Evolutionary conservation across 495 filamentous ascomycete genomes (phyloP).

Genomic region (Neurospora sp.): DNA sequence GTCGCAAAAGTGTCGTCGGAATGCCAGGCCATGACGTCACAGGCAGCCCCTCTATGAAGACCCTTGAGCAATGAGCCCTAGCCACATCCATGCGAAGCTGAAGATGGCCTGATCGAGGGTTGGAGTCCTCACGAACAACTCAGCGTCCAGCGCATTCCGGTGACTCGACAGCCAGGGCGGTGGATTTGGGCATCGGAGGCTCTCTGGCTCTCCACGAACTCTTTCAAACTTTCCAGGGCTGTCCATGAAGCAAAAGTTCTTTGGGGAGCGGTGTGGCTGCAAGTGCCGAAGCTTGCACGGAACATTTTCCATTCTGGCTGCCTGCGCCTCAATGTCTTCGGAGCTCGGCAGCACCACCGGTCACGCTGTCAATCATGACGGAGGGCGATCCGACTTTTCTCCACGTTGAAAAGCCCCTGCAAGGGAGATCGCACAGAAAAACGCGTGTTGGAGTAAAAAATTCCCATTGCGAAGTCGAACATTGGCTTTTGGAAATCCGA

Average conservation of each 20-base stretch:
- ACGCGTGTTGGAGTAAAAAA: not conserved
- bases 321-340: not conserved
- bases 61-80: not conserved
- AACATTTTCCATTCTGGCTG: not conserved
- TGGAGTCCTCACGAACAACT: not conserved
- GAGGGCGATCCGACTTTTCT: not conserved
- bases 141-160: not conserved
- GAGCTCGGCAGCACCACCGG: not conserved
- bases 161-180: not conserved
- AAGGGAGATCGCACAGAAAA: not conserved
- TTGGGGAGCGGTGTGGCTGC: not conserved
- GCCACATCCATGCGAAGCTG: constrained; percentile 4
- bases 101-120: not conserved
- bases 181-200: not conserved
- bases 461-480: not conserved
- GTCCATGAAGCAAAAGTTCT: not conserved
- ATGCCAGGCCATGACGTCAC: not conserved
- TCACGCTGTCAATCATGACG: not conserved
- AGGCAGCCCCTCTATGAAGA: not conserved
- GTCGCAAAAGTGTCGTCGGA: not conserved
- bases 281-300: not conserved
- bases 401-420: not conserved
- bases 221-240: not conserved
- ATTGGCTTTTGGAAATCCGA: not conserved
- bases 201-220: not conserved